Base-by-base conservation (phyloP, 31 red algal genomes). In the Bonnemaisonia californica region DNA sequence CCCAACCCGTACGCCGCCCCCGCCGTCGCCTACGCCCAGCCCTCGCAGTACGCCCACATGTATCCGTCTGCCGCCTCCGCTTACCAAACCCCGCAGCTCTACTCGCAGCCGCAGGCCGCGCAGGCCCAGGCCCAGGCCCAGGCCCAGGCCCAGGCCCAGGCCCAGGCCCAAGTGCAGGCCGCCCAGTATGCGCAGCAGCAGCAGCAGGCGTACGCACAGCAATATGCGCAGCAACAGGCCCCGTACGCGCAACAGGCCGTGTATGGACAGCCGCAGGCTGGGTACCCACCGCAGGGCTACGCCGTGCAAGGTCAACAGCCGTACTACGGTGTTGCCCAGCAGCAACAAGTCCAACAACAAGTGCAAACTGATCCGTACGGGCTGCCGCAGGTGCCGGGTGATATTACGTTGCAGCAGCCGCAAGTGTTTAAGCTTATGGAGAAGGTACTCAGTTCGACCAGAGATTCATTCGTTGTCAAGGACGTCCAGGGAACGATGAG, bases 391-490 rank as follows among this genome's bases (percentile, higher is more conserved):
- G 62, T 68, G 16, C 40, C 30, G 18, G 61, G 61, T 31, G 62
- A 81, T 47, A 22, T 54, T 23, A 45, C 77, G 18, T 68, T 68
- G 77, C 58, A 81, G 19, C 57, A 66, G 19, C 24, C 33, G 23
- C 37, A 68, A 30, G 58, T 54, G 19, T 67, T 81, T 47, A 57
- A 65, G 18, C 37, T 90, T 28, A 76, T 76, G 71, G 87, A 90
- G 62, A 82, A 78, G 62, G 59, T 82, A 2, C 35, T 77, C 1
- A 74, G 78, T 45, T 69, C 72, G 1, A 90, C 58, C 31, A 68
- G 79, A 3, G 87, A 80, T 33, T 65, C 78, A 19, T 90, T 90
- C 61, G 57, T 59, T 26, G 63, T 76, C 1, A 37, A 72, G 55
- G 87, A 90, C 38, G 32, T 42, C 23, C 57, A 83, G 41, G 79